Percentiles rank a stretch among this genome's conserved stretches.
phyloP scores from a whole-genome alignment of 2,329 filamentous ascomycete genomes.

The Phialophora verrucosa region DNA sequence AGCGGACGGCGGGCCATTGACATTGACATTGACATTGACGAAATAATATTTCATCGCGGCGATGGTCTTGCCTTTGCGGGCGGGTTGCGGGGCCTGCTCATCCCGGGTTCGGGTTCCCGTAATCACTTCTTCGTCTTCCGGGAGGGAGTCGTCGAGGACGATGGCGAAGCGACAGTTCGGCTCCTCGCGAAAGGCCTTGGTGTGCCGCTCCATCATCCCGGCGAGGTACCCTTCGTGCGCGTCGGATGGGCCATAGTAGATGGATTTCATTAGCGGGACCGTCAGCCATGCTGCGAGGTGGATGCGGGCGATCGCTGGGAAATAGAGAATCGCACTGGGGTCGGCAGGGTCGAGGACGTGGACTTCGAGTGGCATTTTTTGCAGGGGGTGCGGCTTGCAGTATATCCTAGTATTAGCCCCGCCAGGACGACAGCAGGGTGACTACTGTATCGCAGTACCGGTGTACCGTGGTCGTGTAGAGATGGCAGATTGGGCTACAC shows the following conservation, averaged over 20 bases:
- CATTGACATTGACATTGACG: background rate
- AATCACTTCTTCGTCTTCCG: background rate
- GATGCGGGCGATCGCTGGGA: constrained; percentile 25
- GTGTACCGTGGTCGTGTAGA: too few relatives aligned
- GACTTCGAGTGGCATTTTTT: constrained; percentile 20
- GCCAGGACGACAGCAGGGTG: too few relatives aligned
- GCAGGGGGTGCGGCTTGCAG: background rate
- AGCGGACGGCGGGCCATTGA: background rate
- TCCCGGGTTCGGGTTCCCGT: too few relatives aligned
- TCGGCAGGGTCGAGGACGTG: constrained; percentile 16
- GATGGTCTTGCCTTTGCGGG: constrained; percentile 19
- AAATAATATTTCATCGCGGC: constrained; percentile 28
- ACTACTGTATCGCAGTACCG: too few relatives aligned
- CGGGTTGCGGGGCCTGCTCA: too few relatives aligned
- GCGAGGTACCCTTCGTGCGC: constrained; percentile 20
- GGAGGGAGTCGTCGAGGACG: constrained; percentile 13
- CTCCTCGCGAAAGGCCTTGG: constrained; percentile 15
- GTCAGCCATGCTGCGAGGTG: constrained; percentile 29
- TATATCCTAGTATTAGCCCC: too few relatives aligned
- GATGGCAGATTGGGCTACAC: too few relatives aligned
- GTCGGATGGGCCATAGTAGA: constrained; percentile 27
- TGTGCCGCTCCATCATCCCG: constrained; percentile 20
- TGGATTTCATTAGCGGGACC: constrained; percentile 16
- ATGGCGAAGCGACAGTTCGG: constrained; percentile 16
- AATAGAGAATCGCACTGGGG: background rate